Percentiles rank a stretch among this genome's conserved stretches.
phyloP scores from a whole-genome alignment of 2,329 filamentous ascomycete species.

The Teratosphaeriaceae sp. region DNA sequence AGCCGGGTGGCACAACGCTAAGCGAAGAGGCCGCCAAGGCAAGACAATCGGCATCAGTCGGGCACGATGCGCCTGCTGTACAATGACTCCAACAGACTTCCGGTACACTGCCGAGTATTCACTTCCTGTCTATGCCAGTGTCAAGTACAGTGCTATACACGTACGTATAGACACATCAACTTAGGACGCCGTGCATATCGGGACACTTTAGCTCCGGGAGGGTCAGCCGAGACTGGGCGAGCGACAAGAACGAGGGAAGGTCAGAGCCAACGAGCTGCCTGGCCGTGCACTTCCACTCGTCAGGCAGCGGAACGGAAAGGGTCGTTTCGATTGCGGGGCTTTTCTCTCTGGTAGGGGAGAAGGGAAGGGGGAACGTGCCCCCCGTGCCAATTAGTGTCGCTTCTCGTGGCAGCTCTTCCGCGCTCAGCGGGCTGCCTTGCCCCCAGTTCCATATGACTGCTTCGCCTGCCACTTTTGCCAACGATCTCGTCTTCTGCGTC shows the following conservation, averaged over 20 bases:
- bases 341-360: not conserved
- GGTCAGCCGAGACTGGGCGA: not conserved
- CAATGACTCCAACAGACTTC: too few species aligned
- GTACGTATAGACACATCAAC: too few species aligned
- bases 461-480: not conserved
- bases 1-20: too few species aligned
- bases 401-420: not conserved
- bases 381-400: not conserved
- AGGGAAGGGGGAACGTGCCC: not conserved
- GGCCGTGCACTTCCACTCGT: not conserved
- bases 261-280: slow-evolving; percentile 1
- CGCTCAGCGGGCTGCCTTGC: not conserved
- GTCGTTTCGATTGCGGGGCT: not conserved
- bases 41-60: too few species aligned
- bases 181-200: not conserved
- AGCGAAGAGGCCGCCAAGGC: too few species aligned
- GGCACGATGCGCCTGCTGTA: too few species aligned
- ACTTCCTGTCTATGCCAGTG: too few species aligned
- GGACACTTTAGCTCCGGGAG: not conserved
- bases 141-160: too few species aligned
- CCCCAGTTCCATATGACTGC: not conserved
- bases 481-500: slow-evolving; percentile 7
- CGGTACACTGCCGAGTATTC: too few species aligned
- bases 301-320: not conserved
- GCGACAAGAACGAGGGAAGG: not conserved